These are phyloP conservation scores for Fusarium vanettenii DNA, from an alignment of 2,329 filamentous ascomycete species.

Conservation along the genomic window DNA sequence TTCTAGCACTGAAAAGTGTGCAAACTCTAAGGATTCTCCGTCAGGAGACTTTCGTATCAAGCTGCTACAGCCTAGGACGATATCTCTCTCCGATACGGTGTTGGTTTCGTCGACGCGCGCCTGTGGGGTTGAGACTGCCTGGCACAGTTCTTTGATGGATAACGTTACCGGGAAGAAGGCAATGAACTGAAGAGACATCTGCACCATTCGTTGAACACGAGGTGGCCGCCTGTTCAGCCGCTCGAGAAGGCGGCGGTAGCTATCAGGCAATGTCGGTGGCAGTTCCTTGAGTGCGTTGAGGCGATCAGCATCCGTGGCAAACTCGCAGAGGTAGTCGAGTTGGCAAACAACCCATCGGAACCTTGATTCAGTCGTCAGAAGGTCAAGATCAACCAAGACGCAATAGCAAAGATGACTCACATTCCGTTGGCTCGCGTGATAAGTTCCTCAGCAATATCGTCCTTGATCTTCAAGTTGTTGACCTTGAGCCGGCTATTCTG, in stretches of 20 bases:
- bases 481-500: not conserved
- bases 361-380: not conserved
- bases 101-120: not conserved
- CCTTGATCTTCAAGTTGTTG: not conserved
- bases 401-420: not conserved
- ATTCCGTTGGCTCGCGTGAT: constrained; percentile 22
- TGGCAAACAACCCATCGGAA: constrained; percentile 39
- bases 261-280: not conserved
- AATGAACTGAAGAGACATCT: constrained; percentile 20
- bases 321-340: constrained; percentile 29
- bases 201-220: not conserved
- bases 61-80: constrained; percentile 12
- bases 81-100: constrained; percentile 6
- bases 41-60: constrained; percentile 8
- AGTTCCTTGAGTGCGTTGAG: constrained; percentile 17
- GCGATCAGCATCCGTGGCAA: constrained; percentile 7
- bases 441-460: constrained; percentile 12
- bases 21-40: constrained; percentile 12
- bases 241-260: constrained; percentile 21
- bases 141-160: not conserved
- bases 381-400: fast-evolving
- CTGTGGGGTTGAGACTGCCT: constrained; percentile 7
- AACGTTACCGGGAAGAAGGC: fast-evolving
- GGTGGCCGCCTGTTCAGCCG: not conserved
- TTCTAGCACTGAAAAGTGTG: constrained; percentile 31